Base-by-base conservation (phyloP, 305 asterid genomes). In the Rubia tinctorum region DNA sequence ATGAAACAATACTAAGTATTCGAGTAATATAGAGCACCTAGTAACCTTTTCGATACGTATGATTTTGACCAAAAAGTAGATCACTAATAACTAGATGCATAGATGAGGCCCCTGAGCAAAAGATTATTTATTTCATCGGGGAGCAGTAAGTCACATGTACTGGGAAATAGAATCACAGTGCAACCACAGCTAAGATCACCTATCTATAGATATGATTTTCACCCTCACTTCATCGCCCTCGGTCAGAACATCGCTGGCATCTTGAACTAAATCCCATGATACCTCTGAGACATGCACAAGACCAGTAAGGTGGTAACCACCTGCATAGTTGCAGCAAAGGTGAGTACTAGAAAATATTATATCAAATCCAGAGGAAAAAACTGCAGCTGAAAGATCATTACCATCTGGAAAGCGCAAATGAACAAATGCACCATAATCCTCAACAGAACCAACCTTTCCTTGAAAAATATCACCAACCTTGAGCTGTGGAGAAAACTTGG, bases 201-300 rank as follows among this genome's bases (percentile, higher is more conserved):
- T 86, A 79, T 94, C 97, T 58, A 91, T 77, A 40, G 84, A 84
- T 37, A 88, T 73, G 73, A 91, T 70, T 86, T 91, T 94, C 77
- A 89, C 97, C 71, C 83, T 88, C 87, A 89, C 93, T 80, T 86
- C 81, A 47, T 94, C 97, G 49, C 97, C 97, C 84, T 84, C 97
- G 2, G 87, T 69, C 55, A 94, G 87, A 72, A 91, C 75, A 69
- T 94, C 99, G 74, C 97, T 88, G 25, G 82, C 91, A 63, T 94
- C 98, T 71, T 89, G 99, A 75, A 94, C 95, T 73, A 91, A 84
- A 85, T 94, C 99, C 99, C 99, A 94, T 6, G 99, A 94, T 55
- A 94, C 97, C 82, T 94, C 99, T 8, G 99, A 94, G 80, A 91
- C 87, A 75, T 94, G 99, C 72, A 94, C 95, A 67, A 91, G 88